Percentiles rank a stretch among this genome's conserved stretches.
phyloP scores from a whole-genome alignment of 2,329 filamentous ascomycete genomes.

The Davidsoniella virescens region DNA sequence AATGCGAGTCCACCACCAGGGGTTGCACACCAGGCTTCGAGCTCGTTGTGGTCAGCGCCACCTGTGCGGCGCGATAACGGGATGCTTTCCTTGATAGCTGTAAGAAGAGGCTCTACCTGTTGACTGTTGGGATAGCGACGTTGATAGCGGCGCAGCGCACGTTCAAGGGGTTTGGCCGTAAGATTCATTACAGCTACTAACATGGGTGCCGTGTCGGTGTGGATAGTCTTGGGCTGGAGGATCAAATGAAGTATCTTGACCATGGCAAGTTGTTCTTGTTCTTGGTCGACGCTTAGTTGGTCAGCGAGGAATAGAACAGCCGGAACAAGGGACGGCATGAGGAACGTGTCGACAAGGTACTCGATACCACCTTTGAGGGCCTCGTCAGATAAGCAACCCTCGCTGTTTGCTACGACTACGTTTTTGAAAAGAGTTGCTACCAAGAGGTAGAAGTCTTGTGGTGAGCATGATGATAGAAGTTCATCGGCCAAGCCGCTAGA shows the following conservation, averaged over 20 bases:
- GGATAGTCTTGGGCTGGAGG: constrained; percentile 52
- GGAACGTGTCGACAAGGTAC: constrained; percentile 62
- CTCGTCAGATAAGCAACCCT: constrained; percentile 49
- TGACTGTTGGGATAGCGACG: constrained; percentile 49
- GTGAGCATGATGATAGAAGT: constrained; percentile 64
- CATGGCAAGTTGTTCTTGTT: constrained; percentile 48
- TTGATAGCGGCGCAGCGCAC: constrained; percentile 49
- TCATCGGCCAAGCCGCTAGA: constrained; percentile 61
- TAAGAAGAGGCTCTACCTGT: constrained; percentile 52
- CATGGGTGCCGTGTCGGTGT: constrained; percentile 55
- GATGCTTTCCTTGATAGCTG: constrained; percentile 45
- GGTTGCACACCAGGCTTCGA: constrained; percentile 49
- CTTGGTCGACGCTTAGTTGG: constrained; percentile 50
- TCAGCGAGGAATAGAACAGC: constrained; percentile 56
- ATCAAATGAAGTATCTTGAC: constrained; percentile 59
- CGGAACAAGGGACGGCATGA: constrained; percentile 62
- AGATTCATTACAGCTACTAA: constrained; percentile 55
- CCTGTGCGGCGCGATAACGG: constrained; percentile 44
- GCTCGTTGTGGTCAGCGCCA: constrained; percentile 46
- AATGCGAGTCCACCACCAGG: constrained; percentile 38
- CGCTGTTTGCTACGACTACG: constrained; percentile 53
- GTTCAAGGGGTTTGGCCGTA: constrained; percentile 51
- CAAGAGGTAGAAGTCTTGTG: constrained; percentile 67
- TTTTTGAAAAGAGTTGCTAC: constrained; percentile 64
- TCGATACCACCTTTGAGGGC: constrained; percentile 60